These are phyloP conservation scores for Sclerotinia trifoliorum DNA, from an alignment of 2,329 filamentous ascomycete species.

Conservation along the genomic window DNA sequence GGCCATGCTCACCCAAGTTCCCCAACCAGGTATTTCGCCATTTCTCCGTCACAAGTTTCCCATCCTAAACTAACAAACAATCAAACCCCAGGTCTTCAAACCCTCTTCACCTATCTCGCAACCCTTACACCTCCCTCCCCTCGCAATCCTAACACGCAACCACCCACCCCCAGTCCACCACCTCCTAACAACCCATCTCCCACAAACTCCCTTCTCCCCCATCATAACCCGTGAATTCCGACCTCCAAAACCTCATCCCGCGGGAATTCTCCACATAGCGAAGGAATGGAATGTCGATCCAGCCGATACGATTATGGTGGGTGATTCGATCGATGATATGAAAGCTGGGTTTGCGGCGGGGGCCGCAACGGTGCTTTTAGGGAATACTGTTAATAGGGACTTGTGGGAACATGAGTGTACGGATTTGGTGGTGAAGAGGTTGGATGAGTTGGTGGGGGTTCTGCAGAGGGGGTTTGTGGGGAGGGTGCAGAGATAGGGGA, in stretches of 20 bases:
- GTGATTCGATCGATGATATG: constrained; percentile 90
- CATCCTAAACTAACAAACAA: constrained; percentile 93
- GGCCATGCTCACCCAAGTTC: constrained; percentile 76
- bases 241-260: constrained; percentile 84
- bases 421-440: constrained; percentile 65
- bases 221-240: constrained; percentile 80
- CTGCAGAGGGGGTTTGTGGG: constrained; percentile 74
- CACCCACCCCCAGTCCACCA: constrained; percentile 78
- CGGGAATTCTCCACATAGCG: constrained; percentile 84
- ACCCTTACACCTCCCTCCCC: constrained; percentile 50
- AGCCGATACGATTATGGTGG: constrained; percentile 43
- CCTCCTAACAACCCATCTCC: constrained; percentile 72
- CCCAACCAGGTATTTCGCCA: constrained; percentile 77
- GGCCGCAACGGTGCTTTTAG: constrained; percentile 83
- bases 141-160: constrained; percentile 92
- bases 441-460: constrained; percentile 75
- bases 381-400: constrained; percentile 75
- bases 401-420: constrained; percentile 72
- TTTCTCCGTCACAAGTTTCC: constrained; percentile 48
- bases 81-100: constrained; percentile 60
- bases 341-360: constrained; percentile 79
- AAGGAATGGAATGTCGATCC: constrained; percentile 59
- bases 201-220: constrained; percentile 66
- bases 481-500: constrained; percentile 28
- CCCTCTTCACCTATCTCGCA: constrained; percentile 82